Percentiles rank a stretch among this genome's conserved stretches.
Evolutionary conservation across 2,329 filamentous ascomycete genomes (phyloP).

Genomic region (Aureobasidium zeae): DNA sequence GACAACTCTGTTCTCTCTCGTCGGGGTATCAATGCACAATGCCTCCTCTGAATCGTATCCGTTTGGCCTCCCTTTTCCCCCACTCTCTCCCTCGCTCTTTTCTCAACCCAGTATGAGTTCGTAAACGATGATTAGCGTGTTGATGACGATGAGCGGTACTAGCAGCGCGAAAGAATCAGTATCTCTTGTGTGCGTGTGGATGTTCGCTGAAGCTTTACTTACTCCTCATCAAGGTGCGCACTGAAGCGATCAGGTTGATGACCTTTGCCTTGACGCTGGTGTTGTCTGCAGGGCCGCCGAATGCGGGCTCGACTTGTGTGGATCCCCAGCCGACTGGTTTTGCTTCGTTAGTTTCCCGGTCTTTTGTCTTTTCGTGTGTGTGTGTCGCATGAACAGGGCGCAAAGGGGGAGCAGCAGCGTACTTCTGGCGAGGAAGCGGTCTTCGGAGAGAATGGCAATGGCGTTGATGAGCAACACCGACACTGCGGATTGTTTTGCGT

Average conservation of each 20-base stretch:
- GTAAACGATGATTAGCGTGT: slow-evolving; percentile 74
- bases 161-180: slow-evolving; percentile 16
- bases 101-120: slow-evolving; percentile 65
- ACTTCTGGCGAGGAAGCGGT: slow-evolving; percentile 81
- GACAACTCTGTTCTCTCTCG: too few species aligned
- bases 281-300: slow-evolving; percentile 61
- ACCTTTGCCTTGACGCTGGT: slow-evolving; percentile 77
- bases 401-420: slow-evolving; percentile 23
- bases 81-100: too few species aligned
- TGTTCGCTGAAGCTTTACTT: slow-evolving; percentile 32
- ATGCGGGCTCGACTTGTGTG: slow-evolving; percentile 60
- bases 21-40: too few species aligned
- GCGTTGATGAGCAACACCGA: slow-evolving; percentile 85
- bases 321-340: slow-evolving; percentile 67
- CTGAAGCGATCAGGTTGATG: slow-evolving; percentile 80
- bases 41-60: too few species aligned
- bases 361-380: too few species aligned
- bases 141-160: slow-evolving; percentile 81
- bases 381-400: neutral
- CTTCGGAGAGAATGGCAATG: slow-evolving; percentile 87
- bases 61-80: too few species aligned
- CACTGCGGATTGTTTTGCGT: too few species aligned
- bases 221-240: slow-evolving; percentile 91
- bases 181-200: slow-evolving; percentile 12
- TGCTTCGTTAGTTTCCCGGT: neutral